Evolutionary conservation across 371 early-diverging fungal genomes (phyloP).

Genomic region (Rozella allomycis): DNA sequence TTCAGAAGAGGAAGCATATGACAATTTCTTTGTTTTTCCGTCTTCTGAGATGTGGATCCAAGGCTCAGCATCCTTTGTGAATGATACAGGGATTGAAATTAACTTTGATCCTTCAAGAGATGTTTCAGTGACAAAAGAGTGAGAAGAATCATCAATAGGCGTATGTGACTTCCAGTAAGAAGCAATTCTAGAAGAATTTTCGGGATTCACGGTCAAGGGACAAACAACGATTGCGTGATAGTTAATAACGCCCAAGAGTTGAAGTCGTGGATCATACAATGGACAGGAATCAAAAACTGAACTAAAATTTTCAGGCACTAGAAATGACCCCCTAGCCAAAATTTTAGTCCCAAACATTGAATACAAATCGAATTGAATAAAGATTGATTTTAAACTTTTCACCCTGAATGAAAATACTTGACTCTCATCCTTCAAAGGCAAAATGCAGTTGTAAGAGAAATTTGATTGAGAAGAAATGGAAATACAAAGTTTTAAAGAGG

Average conservation of each 20-base stretch:
- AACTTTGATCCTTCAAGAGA: conserved; percentile 25
- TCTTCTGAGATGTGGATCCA: conserved; percentile 1
- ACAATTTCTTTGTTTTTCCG: conserved; percentile 2
- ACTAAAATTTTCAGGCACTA: not conserved
- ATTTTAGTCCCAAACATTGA: conserved; percentile 83
- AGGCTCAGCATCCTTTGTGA: conserved; percentile 69
- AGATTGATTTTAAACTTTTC: conserved; percentile 32
- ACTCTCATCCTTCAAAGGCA: conserved; percentile 59
- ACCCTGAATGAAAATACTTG: conserved; percentile 63
- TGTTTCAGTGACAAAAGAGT: conserved; percentile 47
- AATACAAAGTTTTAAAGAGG: conserved; percentile 33
- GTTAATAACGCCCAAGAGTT: conserved; percentile 4
- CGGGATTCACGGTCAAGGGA: conserved; percentile 5
- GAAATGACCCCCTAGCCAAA: conserved; percentile 50
- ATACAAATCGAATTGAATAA: conserved; percentile 69
- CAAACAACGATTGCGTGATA: conserved; percentile 5
- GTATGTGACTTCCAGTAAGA: conserved; percentile 2
- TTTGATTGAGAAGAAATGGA: conserved; percentile 60
- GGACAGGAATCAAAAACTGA: conserved; percentile 11
- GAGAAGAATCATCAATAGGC: conserved; percentile 17
- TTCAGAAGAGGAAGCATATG: conserved; percentile 2
- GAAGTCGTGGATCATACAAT: conserved; percentile 6
- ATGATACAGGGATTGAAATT: conserved; percentile 47
- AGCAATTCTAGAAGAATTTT: not conserved
- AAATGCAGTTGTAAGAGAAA: conserved; percentile 66